Percentiles rank a stretch among this genome's conserved stretches.
These are phyloP conservation scores for Lactarius evosmus DNA, from an alignment of 768 basidiomycete genomes.

Conservation along the genomic window DNA sequence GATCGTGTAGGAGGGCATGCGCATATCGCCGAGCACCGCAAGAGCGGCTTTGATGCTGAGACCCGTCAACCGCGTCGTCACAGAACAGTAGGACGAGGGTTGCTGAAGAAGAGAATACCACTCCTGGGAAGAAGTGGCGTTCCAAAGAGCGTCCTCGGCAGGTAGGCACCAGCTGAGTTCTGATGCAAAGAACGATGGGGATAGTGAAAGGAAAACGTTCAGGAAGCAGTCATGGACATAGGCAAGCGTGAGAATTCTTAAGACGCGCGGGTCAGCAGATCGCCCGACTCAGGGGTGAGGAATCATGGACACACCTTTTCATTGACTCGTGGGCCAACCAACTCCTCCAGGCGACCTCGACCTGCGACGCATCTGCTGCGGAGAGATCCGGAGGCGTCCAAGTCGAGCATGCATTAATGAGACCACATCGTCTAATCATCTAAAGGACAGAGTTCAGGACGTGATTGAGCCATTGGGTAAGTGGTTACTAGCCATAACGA, in stretches of 20 bases:
- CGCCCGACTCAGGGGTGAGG: neutral
- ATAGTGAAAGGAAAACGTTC: constrained; percentile 46
- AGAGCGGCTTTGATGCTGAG: constrained; percentile 22
- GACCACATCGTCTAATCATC: constrained; percentile 37
- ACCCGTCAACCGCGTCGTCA: constrained; percentile 20
- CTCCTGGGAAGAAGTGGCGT: constrained; percentile 42
- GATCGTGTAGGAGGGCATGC: constrained; percentile 8
- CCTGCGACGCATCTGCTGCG: constrained; percentile 31
- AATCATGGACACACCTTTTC: constrained; percentile 42
- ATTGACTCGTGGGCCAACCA: constrained; percentile 52
- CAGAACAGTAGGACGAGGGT: constrained; percentile 33
- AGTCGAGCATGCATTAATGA: constrained; percentile 41
- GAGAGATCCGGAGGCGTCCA: constrained; percentile 39
- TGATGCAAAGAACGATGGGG: constrained; percentile 43
- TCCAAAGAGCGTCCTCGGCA: constrained; percentile 51
- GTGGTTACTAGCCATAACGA: constrained; percentile 45
- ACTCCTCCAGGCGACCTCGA: constrained; percentile 47
- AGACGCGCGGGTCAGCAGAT: neutral
- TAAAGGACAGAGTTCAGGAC: constrained; percentile 10
- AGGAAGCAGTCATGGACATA: constrained; percentile 52
- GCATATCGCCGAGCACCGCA: constrained; percentile 23
- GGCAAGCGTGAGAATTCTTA: constrained; percentile 34
- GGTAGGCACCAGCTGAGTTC: constrained; percentile 49
- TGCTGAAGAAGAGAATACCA: constrained; percentile 45
- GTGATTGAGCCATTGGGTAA: neutral